Evolutionary conservation across 2,329 filamentous ascomycete species (phyloP).

Genomic region (Alternaria tenuissima): DNA sequence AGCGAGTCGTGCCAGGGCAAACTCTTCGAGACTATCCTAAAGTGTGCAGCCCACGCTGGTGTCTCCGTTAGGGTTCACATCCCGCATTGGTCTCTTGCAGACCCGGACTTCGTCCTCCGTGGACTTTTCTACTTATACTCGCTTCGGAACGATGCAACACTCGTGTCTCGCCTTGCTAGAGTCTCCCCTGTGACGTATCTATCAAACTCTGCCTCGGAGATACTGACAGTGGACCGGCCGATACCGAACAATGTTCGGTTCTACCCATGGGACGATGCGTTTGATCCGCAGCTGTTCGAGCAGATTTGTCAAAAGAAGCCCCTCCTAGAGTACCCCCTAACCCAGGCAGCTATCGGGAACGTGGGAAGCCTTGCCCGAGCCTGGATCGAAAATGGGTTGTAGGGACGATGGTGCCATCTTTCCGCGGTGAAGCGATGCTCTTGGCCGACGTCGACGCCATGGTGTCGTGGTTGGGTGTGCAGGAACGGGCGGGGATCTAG

Average conservation of each 20-base stretch:
- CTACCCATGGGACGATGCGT: background rate
- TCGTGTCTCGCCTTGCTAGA: background rate
- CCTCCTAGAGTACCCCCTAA: background rate
- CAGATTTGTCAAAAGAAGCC: background rate
- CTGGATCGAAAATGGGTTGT: constrained; percentile 3
- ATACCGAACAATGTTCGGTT: background rate
- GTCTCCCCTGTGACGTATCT: background rate
- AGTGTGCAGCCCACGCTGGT: background rate
- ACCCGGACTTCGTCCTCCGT: constrained; percentile 2
- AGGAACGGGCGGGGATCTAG: no score
- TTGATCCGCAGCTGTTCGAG: background rate
- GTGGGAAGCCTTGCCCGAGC: background rate
- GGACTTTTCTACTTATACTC: constrained; percentile 2
- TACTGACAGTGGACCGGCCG: background rate
- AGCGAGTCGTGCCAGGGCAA: constrained; percentile 2
- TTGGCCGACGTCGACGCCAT: background rate
- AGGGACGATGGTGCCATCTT: background rate
- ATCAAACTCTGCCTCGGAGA: background rate
- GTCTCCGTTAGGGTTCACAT: constrained; percentile 7
- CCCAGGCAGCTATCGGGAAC: background rate
- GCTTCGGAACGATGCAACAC: background rate
- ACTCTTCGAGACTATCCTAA: constrained; percentile 2
- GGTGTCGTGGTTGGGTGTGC: no score
- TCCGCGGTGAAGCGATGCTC: background rate
- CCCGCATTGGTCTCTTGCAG: constrained; percentile 1